Conservation (phyloP, 106 monocot species). For the Allium cepa region DNA sequence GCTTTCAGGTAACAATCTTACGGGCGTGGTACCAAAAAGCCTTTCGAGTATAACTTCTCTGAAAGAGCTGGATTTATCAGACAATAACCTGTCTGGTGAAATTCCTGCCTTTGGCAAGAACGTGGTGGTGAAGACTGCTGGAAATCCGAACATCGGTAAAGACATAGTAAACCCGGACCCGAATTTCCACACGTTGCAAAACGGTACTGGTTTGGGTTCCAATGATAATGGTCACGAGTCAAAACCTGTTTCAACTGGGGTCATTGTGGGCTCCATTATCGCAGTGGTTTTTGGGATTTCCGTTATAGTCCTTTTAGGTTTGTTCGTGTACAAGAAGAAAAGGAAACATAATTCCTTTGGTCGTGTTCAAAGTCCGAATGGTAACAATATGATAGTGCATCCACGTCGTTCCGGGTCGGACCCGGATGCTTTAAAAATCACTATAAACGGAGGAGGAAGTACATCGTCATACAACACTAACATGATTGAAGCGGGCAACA, state of each 20-base stretch:
- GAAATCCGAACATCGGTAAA: conserved; percentile 43
- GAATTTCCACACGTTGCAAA: neutral
- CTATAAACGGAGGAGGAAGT: conserved; percentile 8
- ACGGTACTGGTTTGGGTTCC: neutral
- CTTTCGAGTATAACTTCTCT: conserved; percentile 23
- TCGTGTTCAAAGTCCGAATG: conserved; percentile 35
- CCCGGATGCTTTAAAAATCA: conserved; percentile 39
- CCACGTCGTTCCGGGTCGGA: conserved; percentile 37
- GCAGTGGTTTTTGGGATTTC: conserved; percentile 15
- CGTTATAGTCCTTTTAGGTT: conserved; percentile 15
- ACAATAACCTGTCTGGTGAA: conserved; percentile 34
- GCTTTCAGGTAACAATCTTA: conserved; percentile 42
- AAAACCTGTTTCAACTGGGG: conserved; percentile 12
- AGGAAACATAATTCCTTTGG: conserved; percentile 8
- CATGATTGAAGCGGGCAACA: conserved; percentile 30
- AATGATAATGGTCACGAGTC: conserved; percentile 1
- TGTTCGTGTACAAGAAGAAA: conserved; percentile 30
- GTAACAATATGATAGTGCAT: conserved; percentile 28
- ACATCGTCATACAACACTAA: conserved; percentile 18
- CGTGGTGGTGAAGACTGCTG: conserved; percentile 32
- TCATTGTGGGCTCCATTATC: conserved; percentile 27
- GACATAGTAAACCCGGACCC: neutral
- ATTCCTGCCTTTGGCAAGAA: conserved; percentile 27
- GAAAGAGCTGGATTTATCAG: conserved; percentile 49
- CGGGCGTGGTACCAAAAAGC: conserved; percentile 31